Percentiles rank a stretch among this genome's conserved stretches.
Evolutionary conservation across 2,329 filamentous ascomycete species (phyloP).

Genomic region (Aspergillus neotritici): DNA sequence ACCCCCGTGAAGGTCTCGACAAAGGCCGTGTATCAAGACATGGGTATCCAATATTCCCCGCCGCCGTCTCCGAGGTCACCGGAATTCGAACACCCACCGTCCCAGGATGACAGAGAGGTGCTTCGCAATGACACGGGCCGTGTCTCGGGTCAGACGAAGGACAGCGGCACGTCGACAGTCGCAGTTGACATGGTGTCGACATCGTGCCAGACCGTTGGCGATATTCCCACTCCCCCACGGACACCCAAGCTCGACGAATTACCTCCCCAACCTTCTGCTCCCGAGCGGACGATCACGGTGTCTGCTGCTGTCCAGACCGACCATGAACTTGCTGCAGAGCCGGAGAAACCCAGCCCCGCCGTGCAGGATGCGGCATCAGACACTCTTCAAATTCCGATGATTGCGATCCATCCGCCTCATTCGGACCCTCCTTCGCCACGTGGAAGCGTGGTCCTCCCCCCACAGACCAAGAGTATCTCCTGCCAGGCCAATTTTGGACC

Average conservation of each 20-base stretch:
- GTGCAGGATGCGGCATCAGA: conserved; percentile 10
- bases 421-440: conserved; percentile 76
- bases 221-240: conserved; percentile 32
- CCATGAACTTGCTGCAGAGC: conserved; percentile 9
- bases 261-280: conserved; percentile 9
- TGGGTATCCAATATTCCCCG: conserved; percentile 77
- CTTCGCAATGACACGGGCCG: background rate
- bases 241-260: conserved; percentile 28
- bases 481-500: conserved; percentile 66
- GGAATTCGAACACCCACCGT: conserved; percentile 8
- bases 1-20: conserved; percentile 48
- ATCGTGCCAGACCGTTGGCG: conserved; percentile 39
- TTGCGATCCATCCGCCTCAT: conserved; percentile 82
- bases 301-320: conserved; percentile 34
- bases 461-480: conserved; percentile 71
- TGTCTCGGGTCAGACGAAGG: conserved; percentile 18
- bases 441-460: conserved; percentile 68
- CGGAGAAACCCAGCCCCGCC: conserved; percentile 10
- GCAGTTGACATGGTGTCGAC: conserved; percentile 36
- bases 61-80: conserved; percentile 60
- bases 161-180: conserved; percentile 27
- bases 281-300: conserved; percentile 18
- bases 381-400: conserved; percentile 64
- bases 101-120: conserved; percentile 2
- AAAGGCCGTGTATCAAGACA: conserved; percentile 60